A percentile compares a stretch with the other conserved stretches of the same genome.
These are phyloP conservation scores for Taphrina wiesneri DNA, from an alignment of 1,139 yeast species.

Conservation along the genomic window DNA sequence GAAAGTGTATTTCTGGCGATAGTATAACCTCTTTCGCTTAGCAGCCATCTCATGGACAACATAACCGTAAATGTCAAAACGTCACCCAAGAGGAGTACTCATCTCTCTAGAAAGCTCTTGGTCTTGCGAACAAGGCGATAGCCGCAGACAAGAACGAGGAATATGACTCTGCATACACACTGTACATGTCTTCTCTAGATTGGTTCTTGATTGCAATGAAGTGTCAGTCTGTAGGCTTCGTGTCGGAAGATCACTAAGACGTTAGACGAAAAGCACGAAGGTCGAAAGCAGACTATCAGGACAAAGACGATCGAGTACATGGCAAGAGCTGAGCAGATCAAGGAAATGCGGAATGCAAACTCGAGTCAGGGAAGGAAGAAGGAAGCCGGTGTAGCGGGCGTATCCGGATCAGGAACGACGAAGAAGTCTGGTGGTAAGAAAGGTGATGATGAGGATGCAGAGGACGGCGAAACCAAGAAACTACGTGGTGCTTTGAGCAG, in stretches of 20 bases:
- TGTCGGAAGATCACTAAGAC: neutral
- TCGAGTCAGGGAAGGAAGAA: slow-evolving; percentile 45
- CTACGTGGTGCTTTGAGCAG: slow-evolving; percentile 76
- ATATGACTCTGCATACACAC: slow-evolving; percentile 91
- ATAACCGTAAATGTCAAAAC: neutral
- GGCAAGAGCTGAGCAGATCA: slow-evolving; percentile 89
- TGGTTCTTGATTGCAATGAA: slow-evolving; percentile 94
- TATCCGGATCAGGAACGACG: slow-evolving; percentile 73
- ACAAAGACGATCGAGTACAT: slow-evolving; percentile 89
- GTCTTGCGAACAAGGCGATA: slow-evolving; percentile 88
- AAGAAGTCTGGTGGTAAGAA: slow-evolving; percentile 49
- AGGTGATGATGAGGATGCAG: slow-evolving; percentile 37
- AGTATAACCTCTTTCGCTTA: no score
- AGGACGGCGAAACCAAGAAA: slow-evolving; percentile 79
- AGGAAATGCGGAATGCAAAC: slow-evolving; percentile 78
- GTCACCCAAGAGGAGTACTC: neutral
- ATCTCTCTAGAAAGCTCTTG: slow-evolving; percentile 71
- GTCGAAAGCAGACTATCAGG: slow-evolving; percentile 83
- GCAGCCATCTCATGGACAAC: slow-evolving; percentile 23
- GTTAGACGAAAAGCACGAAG: slow-evolving; percentile 77
- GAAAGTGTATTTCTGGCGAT: no score
- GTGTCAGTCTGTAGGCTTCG: slow-evolving; percentile 47
- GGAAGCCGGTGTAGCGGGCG: slow-evolving; percentile 51
- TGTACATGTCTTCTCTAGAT: slow-evolving; percentile 90
- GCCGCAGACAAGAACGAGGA: slow-evolving; percentile 90